These are phyloP conservation scores for Maudiozyma humilis DNA, from an alignment of 1,139 yeast genomes.

Conservation along the genomic window DNA sequence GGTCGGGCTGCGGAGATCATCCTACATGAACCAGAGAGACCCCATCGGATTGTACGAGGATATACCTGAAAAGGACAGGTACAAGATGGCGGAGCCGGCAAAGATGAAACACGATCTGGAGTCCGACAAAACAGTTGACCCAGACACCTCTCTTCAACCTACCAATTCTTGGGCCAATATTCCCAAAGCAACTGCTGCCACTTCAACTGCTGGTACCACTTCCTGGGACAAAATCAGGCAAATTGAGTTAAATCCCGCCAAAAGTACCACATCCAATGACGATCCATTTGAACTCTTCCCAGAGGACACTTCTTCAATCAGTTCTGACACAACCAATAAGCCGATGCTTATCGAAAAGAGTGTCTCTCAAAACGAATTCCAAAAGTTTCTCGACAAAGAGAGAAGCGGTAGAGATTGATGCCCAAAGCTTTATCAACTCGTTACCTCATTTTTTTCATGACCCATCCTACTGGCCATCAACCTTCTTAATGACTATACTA, in stretches of 20 bases:
- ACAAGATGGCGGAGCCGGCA: conserved; percentile 9
- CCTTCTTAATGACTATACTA: neutral
- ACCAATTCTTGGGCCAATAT: neutral
- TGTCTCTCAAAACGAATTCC: conserved; percentile 17
- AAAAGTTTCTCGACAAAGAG: conserved; percentile 18
- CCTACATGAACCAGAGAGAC: conserved; percentile 30
- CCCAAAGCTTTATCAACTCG: too few species aligned
- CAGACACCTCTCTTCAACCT: neutral
- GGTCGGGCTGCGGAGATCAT: neutral
- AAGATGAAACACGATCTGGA: conserved; percentile 12
- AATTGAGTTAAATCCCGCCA: neutral
- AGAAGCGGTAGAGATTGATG: conserved; percentile 6
- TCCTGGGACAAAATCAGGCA: conserved; percentile 25
- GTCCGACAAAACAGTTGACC: neutral
- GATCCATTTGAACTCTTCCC: conserved; percentile 4
- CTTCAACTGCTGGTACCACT: too few species aligned
- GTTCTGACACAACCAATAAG: too few species aligned
- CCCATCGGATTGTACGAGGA: conserved; percentile 29
- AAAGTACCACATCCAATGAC: neutral
- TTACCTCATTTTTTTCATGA: neutral
- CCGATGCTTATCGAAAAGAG: too few species aligned
- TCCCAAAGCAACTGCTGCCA: too few species aligned
- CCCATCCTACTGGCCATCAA: neutral
- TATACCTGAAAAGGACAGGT: conserved; percentile 1
- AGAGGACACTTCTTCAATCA: too few species aligned